phyloP scores from a whole-genome alignment of 805 yeast genomes.

The Monosporozyma solicola region DNA sequence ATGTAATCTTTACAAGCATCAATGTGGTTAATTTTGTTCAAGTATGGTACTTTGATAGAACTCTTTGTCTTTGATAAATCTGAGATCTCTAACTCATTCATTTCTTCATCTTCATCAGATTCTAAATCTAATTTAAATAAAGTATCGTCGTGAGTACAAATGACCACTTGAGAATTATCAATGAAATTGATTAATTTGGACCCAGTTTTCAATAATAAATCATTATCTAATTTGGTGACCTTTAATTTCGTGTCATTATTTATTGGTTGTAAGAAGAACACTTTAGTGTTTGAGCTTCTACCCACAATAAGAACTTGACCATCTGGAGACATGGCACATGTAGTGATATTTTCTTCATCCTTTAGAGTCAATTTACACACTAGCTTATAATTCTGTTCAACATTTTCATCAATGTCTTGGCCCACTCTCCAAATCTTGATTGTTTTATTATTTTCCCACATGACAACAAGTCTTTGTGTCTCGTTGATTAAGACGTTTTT shows the following conservation, averaged over 20 bases:
- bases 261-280: constrained; percentile 50
- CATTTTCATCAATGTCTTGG: constrained; percentile 17
- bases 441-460: constrained; percentile 70
- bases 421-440: constrained; percentile 72
- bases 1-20: constrained; percentile 41
- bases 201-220: constrained; percentile 37
- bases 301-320: constrained; percentile 65
- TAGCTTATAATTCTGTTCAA: constrained; percentile 34
- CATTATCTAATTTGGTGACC: constrained; percentile 45
- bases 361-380: constrained; percentile 56
- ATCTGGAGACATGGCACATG: constrained; percentile 55
- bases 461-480: constrained; percentile 43
- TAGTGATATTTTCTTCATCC: constrained; percentile 73
- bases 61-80: constrained; percentile 30
- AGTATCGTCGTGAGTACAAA: constrained; percentile 57
- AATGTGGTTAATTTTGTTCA: constrained; percentile 44
- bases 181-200: constrained; percentile 46
- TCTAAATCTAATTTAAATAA: constrained; percentile 37
- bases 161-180: constrained; percentile 37
- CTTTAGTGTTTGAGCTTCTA: constrained; percentile 54
- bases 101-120: constrained; percentile 34
- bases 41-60: constrained; percentile 35
- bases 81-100: constrained; percentile 17
- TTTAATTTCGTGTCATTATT: constrained; percentile 29
- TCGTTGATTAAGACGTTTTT: constrained; percentile 44